Conservation (phyloP, 2,329 filamentous ascomycete genomes). For the Phialophora macrospora region DNA sequence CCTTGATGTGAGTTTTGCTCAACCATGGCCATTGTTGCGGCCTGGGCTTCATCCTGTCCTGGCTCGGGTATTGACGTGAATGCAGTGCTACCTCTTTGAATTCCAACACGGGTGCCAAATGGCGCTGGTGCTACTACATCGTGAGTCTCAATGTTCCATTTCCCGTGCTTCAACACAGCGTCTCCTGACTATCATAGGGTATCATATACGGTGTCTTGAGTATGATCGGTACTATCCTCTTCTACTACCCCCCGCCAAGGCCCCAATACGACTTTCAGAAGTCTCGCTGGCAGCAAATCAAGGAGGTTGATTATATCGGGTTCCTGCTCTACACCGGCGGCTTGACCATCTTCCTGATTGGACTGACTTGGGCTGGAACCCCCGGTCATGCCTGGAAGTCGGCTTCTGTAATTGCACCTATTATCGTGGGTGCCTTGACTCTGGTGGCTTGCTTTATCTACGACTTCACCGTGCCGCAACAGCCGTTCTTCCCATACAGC, state of each 20-base stretch:
- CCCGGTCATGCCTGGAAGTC: constrained; percentile 50
- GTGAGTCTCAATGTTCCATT: background rate
- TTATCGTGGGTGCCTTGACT: constrained; percentile 47
- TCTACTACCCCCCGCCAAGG: constrained; percentile 57
- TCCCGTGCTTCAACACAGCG: background rate
- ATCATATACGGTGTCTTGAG: constrained; percentile 21
- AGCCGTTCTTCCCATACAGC: constrained; percentile 52
- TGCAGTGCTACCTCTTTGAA: constrained; percentile 10
- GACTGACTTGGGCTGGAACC: constrained; percentile 51
- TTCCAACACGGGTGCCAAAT: constrained; percentile 48
- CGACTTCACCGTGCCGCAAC: constrained; percentile 47
- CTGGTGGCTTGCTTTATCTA: constrained; percentile 48
- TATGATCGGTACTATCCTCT: constrained; percentile 48
- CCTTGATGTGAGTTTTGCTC: constrained; percentile 53
- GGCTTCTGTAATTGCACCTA: constrained; percentile 44
- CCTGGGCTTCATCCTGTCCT: background rate
- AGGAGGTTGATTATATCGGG: constrained; percentile 55
- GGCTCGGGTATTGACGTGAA: background rate
- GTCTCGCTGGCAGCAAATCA: constrained; percentile 47
- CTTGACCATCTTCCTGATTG: constrained; percentile 51
- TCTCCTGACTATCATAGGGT: constrained; percentile 1
- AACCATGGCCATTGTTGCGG: constrained; percentile 39
- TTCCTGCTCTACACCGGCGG: constrained; percentile 51
- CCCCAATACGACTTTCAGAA: constrained; percentile 46
- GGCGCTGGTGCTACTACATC: constrained; percentile 57